These are phyloP conservation scores for Microsporum ferrugineum DNA, from an alignment of 2,329 filamentous ascomycete genomes.

Conservation along the genomic window DNA sequence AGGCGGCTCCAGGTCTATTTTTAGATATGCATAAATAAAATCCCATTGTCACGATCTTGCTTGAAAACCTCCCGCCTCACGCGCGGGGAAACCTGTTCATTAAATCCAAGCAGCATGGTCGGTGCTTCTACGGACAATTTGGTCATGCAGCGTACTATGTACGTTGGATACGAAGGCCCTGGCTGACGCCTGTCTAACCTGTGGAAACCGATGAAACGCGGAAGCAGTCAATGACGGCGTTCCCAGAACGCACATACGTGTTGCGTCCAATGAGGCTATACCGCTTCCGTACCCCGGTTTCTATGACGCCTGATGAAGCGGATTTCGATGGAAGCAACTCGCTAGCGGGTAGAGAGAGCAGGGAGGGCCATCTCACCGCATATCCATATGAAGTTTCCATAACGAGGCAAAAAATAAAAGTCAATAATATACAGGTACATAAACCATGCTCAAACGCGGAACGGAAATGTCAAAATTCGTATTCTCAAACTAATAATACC, in stretches of 20 bases:
- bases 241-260: background rate
- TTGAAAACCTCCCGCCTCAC: background rate
- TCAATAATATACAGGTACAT: background rate
- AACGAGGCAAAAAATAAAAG: background rate
- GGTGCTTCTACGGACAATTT: background rate
- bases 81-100: background rate
- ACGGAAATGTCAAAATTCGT: background rate
- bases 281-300: background rate
- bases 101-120: background rate
- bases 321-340: background rate
- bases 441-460: background rate
- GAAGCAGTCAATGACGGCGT: background rate
- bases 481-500: background rate
- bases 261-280: background rate
- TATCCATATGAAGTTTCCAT: background rate
- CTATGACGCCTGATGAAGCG: background rate
- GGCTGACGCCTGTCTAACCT: background rate
- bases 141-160: background rate
- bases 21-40: slow-evolving; percentile 1
- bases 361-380: background rate
- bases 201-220: slow-evolving; percentile 3
- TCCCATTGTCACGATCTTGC: background rate
- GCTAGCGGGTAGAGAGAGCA: background rate
- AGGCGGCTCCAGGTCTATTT: slow-evolving; percentile 1
- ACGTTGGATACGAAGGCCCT: background rate